A percentile compares a stretch with the other conserved stretches of the same genome.
phyloP scores from a whole-genome alignment of 169 alveolate genomes.

The Prorocentrum cordatum region DNA sequence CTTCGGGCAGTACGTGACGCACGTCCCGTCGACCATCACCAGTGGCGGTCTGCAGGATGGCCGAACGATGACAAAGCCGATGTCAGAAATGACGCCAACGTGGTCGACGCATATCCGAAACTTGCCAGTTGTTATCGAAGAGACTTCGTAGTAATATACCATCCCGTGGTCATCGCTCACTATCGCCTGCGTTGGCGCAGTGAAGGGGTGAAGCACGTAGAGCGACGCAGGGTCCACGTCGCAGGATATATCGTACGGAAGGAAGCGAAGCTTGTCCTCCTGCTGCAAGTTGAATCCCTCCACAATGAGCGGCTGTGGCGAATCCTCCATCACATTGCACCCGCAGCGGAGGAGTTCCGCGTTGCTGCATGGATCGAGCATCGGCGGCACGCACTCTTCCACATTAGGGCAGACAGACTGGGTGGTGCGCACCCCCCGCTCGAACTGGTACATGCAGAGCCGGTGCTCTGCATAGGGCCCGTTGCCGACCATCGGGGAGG shows the following conservation, averaged over 20 bases:
- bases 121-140: not conserved
- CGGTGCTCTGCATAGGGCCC: constrained; percentile 3
- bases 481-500: constrained; percentile 25
- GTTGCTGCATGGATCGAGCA: not conserved
- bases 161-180: too few species aligned
- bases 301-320: too few species aligned
- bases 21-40: constrained; percentile 8
- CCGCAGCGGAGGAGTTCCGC: not conserved
- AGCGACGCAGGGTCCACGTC: too few species aligned
- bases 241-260: too few species aligned
- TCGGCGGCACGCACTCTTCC: too few species aligned
- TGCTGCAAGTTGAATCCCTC: too few species aligned
- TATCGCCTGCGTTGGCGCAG: too few species aligned
- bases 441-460: constrained; percentile 25
- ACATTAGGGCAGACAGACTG: not conserved
- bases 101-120: constrained; percentile 6
- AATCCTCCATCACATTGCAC: too few species aligned
- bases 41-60: not conserved
- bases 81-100: not conserved
- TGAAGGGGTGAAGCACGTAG: too few species aligned
- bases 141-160: too few species aligned
- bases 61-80: constrained; percentile 11
- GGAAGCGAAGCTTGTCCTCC: too few species aligned
- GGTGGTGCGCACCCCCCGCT: not conserved
- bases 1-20: constrained; percentile 17